Percentiles rank a stretch among this genome's conserved stretches.
Conservation (phyloP, 352 stramenopile genomes). For the Phytophthora nicotianae region DNA sequence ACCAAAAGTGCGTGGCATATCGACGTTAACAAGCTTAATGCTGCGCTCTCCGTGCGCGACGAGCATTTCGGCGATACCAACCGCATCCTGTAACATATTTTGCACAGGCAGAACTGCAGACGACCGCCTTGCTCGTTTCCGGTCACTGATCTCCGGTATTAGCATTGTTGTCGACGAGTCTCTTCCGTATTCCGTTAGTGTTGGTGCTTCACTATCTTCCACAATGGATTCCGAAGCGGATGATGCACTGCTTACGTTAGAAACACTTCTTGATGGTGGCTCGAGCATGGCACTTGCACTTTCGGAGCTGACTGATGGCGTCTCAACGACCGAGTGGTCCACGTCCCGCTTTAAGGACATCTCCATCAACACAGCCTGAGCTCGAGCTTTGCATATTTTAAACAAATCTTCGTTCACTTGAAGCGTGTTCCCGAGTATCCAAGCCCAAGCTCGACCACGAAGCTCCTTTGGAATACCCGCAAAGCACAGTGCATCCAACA, state of each 20-base stretch:
- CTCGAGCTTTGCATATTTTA: slow-evolving; percentile 76
- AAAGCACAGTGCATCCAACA: slow-evolving; percentile 78
- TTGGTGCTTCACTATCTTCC: slow-evolving; percentile 22
- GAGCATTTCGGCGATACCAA: slow-evolving; percentile 81
- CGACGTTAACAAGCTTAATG: slow-evolving; percentile 81
- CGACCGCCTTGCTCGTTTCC: slow-evolving; percentile 31
- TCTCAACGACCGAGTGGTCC: slow-evolving; percentile 36
- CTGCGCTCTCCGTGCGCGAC: slow-evolving; percentile 81
- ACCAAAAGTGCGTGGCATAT: slow-evolving; percentile 88
- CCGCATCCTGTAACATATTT: slow-evolving; percentile 69
- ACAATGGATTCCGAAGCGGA: slow-evolving; percentile 28
- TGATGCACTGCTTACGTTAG: slow-evolving; percentile 38
- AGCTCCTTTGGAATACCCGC: slow-evolving; percentile 85
- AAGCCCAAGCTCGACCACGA: slow-evolving; percentile 79
- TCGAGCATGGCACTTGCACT: slow-evolving; percentile 32
- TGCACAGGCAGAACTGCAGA: slow-evolving; percentile 40
- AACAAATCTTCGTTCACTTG: slow-evolving; percentile 90
- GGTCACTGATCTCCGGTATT: slow-evolving; percentile 14
- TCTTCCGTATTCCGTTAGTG: slow-evolving; percentile 5
- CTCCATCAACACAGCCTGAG: slow-evolving; percentile 74
- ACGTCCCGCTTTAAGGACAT: slow-evolving; percentile 75
- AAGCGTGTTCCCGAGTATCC: slow-evolving; percentile 80
- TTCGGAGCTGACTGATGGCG: slow-evolving; percentile 22
- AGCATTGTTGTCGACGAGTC: neutral
- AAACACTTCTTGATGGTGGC: slow-evolving; percentile 32